Base-by-base conservation (phyloP, 768 basidiomycete species). In the Zangia roseola region DNA sequence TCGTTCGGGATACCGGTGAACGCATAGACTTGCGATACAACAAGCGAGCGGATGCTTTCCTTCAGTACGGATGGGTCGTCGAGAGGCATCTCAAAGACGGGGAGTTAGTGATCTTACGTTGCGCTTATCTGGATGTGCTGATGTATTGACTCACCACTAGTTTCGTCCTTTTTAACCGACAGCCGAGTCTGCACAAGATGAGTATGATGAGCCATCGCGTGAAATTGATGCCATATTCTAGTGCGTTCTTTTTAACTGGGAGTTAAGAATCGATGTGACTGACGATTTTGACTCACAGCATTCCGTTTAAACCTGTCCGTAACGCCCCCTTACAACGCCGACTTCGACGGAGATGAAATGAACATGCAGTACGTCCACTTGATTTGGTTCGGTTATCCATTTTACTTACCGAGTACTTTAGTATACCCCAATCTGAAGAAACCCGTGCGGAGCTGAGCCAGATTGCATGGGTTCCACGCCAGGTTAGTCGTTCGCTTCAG, bases 161-260 rank as follows among this genome's bases (percentile, higher is more conserved):
- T 21, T 56, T 62, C 41, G 57, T 68, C 49, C 74, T 99, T 44
- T 98, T 99, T 75, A 98, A 99, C 69, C 94, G 97, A 45, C 97
- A 99, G 65, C 97, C 97, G 10, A 90, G 86, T 79, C 71, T 98
- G 69, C 97, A 99, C 70, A 99, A 99, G 71, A 98, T 98, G 97
- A 95, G 93, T 78, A 98, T 98, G 97, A 98, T 98, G 97, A 91
- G 91, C 69, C 97, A 98, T 74, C 84, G 94, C 30, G 91, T 98
- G 25, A 92, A 89, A 62, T 74, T 98, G 52, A 97, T 98, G 94
- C 90, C 91, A 12, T 97, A 98, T 71, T 98, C 94, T 19, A 98
- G 92, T 94, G 61, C 68, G 92, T 79, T 8, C 2, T 44, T 43
- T 50, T 21, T 24, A 17, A 26, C 5, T 35, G 2, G 12, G 12